Evolutionary conservation across 371 early-diverging fungal genomes (phyloP), one percentile per base, ranked within the genome.

Genomic region (Furculomyces boomerangus): DNA sequence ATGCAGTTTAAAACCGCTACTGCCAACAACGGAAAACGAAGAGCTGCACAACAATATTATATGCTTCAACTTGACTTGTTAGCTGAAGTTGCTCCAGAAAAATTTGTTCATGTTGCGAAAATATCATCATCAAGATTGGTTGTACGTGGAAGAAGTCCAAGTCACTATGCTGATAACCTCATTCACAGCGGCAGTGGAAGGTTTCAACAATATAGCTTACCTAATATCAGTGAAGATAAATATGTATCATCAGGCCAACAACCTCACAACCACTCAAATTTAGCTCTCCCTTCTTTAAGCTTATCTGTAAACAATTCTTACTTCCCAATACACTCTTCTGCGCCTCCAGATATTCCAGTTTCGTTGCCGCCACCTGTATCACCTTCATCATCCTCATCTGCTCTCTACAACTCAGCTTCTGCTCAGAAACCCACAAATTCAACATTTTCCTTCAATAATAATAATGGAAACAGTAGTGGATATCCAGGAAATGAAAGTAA

Each of bases 1-100:
- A 73, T 94, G 32, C 95, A 94, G 72, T 94, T 94, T 78, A 92
- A 90, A 62, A 81, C 84, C 0, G 90, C 93, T 16, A 94, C 95
- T 0, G 90, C 90, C 16, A 93, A 91, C 72, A 92, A 90, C 58
- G 88, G 88, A 49, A 83, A 84, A 60, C 77, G 90, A 58, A 68
- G 88, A 14, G 86, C 89, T 30, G 87, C 90, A 14, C 93, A 92
- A 64, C 93, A 93, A 67, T 90, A 90, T 66, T 87, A 88, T 60
- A 75, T 81, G 29, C 71, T 88, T 41, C 61, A 73, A 39, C 73
- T 86, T 1, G 79, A 82, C 45, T 65, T 90, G 16, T 77, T 68
- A 61, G 88, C 83, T 16, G 77, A 80, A 57, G 71, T 72, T 31
- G 78, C 74, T 18, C 61, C 63, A 13, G 77, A 75, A 44, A 35